These are phyloP conservation scores for Nannochloropsis gaditana DNA, from an alignment of 108 stramenopile genomes.

Conservation along the genomic window DNA sequence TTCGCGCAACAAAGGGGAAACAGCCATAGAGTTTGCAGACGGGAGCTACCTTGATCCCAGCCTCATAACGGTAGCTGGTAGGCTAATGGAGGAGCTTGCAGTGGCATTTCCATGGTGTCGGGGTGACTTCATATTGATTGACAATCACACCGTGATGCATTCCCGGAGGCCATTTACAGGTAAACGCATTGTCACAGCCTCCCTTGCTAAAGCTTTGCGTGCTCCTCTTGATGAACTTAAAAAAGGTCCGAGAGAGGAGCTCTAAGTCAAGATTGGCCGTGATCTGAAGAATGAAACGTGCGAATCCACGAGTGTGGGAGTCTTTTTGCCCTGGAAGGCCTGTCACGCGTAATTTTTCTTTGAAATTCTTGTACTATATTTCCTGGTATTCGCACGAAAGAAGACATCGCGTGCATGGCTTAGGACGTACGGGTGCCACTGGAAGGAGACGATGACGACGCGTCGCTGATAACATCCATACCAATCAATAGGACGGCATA, in stretches of 20 bases:
- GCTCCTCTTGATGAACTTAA: not conserved
- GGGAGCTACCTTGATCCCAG: conserved; percentile 58
- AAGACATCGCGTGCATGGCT: too few relatives aligned
- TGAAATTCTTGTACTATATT: too few relatives aligned
- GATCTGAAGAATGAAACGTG: too few relatives aligned
- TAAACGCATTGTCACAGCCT: conserved; percentile 36
- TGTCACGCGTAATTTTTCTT: too few relatives aligned
- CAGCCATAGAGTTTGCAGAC: conserved; percentile 66
- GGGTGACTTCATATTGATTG: conserved; percentile 66
- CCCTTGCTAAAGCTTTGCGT: not conserved
- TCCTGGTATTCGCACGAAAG: too few relatives aligned
- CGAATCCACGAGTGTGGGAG: too few relatives aligned
- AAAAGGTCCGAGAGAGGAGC: too few relatives aligned
- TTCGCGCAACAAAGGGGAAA: conserved; percentile 62
- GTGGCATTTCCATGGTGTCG: conserved; percentile 66
- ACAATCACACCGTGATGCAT: conserved; percentile 74
- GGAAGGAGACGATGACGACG: not conserved
- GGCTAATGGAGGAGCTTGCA: conserved; percentile 62
- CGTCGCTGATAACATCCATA: conserved; percentile 12
- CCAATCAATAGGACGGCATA: not conserved
- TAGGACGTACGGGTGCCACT: not conserved
- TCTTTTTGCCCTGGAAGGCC: too few relatives aligned
- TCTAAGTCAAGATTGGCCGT: too few relatives aligned
- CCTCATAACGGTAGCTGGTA: conserved; percentile 59
- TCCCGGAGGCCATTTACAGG: conserved; percentile 60